phyloP scores from a whole-genome alignment of 1,139 yeast genomes.

The Nadsonia commutata region DNA sequence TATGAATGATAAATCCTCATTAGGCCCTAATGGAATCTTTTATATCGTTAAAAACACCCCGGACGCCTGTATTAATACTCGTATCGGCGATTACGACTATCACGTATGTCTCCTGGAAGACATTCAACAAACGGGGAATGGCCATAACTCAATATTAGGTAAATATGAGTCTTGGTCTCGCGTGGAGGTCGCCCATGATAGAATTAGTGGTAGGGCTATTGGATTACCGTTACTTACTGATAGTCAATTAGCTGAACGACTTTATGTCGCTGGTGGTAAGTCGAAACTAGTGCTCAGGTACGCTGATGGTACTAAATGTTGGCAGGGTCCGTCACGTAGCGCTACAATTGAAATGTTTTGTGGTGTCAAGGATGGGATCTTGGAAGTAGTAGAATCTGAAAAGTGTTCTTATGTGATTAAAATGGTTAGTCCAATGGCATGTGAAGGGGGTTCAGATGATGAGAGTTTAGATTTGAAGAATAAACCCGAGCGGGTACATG shows the following conservation, averaged over 20 bases:
- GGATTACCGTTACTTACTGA: not conserved
- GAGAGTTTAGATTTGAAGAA: too few species aligned
- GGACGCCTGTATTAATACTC: conserved; percentile 33
- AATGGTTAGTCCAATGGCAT: conserved; percentile 57
- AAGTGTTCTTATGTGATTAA: conserved; percentile 65
- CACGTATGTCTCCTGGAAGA: conserved; percentile 44
- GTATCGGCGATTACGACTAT: conserved; percentile 58
- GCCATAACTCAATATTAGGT: conserved; percentile 41
- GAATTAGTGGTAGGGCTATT: not conserved
- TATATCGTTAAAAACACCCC: conserved; percentile 50
- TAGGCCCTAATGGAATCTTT: too few species aligned
- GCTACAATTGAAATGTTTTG: conserved; percentile 55
- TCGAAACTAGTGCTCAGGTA: conserved; percentile 31
- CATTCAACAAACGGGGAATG: conserved; percentile 39
- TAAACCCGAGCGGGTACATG: not conserved
- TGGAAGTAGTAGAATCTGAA: conserved; percentile 72
- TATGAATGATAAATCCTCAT: too few species aligned
- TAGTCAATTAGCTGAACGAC: not conserved
- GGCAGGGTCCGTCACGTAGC: conserved; percentile 86
- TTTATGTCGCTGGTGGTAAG: conserved; percentile 14
- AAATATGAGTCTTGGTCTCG: conserved; percentile 26
- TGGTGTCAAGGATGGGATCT: conserved; percentile 41
- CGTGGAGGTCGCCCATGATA: conserved; percentile 10
- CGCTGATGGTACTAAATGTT: conserved; percentile 66
- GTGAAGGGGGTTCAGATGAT: conserved; percentile 20